phyloP scores from a whole-genome alignment of 805 yeast species.

The Zygosaccharomyces siamensis region DNA sequence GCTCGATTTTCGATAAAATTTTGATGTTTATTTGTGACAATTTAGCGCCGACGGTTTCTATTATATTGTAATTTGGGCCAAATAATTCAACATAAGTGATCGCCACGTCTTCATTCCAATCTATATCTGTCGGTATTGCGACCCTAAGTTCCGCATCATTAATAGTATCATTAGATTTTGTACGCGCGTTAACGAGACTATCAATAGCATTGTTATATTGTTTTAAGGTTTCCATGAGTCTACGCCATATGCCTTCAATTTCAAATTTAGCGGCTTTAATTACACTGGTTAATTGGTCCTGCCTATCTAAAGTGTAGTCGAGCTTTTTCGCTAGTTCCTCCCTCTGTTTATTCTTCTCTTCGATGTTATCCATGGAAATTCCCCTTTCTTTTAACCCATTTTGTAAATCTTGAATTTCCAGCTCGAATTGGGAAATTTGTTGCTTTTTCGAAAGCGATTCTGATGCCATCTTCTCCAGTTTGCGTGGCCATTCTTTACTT shows the following conservation, averaged over 20 bases:
- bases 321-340: constrained; percentile 52
- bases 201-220: constrained; percentile 56
- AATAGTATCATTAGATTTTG: constrained; percentile 19
- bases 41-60: constrained; percentile 32
- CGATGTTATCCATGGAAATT: constrained; percentile 57
- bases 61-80: constrained; percentile 9
- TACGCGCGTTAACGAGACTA: constrained; percentile 25
- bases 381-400: constrained; percentile 49
- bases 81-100: constrained; percentile 14
- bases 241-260: constrained; percentile 46
- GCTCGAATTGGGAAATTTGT: constrained; percentile 7
- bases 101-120: constrained; percentile 14
- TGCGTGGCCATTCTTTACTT: constrained; percentile 57
- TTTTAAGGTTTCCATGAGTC: constrained; percentile 47
- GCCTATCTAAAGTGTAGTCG: constrained; percentile 42
- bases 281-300: constrained; percentile 44
- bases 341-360: constrained; percentile 56
- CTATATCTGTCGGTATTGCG: constrained; percentile 18
- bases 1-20: constrained; percentile 32
- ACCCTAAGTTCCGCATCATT: constrained; percentile 39
- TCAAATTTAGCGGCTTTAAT: constrained; percentile 48
- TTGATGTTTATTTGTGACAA: constrained; percentile 32
- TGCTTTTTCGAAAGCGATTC: constrained; percentile 44
- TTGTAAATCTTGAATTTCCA: constrained; percentile 41
- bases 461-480: constrained; percentile 49